Evolutionary conservation across 129 eudicot species (phyloP), one percentile per base, ranked within the genome.

Genomic region (Flaveria linearis): DNA sequence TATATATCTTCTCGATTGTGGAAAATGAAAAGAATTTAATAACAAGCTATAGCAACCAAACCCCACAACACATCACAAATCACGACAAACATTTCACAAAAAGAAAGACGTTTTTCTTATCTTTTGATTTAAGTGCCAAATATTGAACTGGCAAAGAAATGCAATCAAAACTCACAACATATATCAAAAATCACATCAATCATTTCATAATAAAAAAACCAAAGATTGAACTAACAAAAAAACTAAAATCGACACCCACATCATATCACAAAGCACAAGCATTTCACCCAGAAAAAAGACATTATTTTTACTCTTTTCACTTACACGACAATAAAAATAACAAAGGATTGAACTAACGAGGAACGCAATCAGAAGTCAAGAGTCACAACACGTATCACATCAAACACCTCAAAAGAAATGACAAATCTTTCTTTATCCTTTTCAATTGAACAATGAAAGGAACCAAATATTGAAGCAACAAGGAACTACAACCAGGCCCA

Each of bases 61-160:
- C 36, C 36, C 36, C 36, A 30, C 36, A 30, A 30, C 36, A 30
- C 5, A 30, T 30, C 36, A 30, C 36, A 30, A 30, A 30, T 30
- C 3, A 30, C 36, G 3, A 30, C 36, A 30, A 30, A 30, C 46
- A 58, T 56, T 33, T 53, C 51, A 73, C 51, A 22, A 41, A 57
- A 58, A 20, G 46, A 20, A 10, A 57, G 11, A 51, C 17, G 0
- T n/a, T n/a, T 16, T 9, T 2, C 7, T 51, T 0, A 52, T 17
- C 26, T 53, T 16, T 18, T 10, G 0, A 0, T 53, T 10, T 36
- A 16, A 9, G 6, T 11, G 18, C 42, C 41, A 50, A 71, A 71
- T 30, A 52, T 55, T 39, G 2, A 55, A 72, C 68, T 71, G 28
- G 28, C 76, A 71, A 51, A 23, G 22, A 49, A 71, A 28, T 30